A percentile compares a stretch with the other conserved stretches of the same genome.
phyloP scores from a whole-genome alignment of 768 basidiomycete species.

The Suillus alpinus region DNA sequence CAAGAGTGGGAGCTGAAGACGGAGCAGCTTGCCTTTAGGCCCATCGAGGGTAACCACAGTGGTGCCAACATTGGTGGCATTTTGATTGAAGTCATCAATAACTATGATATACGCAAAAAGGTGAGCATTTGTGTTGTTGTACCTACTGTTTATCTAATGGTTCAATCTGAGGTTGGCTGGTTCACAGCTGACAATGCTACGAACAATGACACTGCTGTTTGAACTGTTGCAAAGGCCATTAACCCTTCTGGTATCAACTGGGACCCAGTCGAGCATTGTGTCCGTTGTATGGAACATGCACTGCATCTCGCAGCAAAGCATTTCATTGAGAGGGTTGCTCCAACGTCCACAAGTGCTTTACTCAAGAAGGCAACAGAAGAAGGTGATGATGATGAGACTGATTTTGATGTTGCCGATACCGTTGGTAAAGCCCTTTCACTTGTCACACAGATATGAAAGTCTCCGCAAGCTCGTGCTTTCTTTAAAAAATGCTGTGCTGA shows the following conservation, averaged over 20 bases:
- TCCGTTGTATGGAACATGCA: constrained; percentile 34
- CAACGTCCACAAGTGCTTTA: constrained; percentile 5
- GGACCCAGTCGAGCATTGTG: constrained; percentile 9
- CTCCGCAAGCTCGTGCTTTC: constrained; percentile 26
- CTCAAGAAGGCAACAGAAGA: constrained; percentile 4
- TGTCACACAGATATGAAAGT: constrained; percentile 21
- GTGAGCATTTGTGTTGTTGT: constrained; percentile 8
- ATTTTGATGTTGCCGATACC: constrained; percentile 10
- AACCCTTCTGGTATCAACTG: constrained; percentile 16
- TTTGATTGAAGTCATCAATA: constrained; percentile 11
- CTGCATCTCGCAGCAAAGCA: constrained; percentile 27
- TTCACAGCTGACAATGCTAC: constrained; percentile 28
- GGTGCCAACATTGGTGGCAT: constrained; percentile 19
- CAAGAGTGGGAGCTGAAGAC: constrained; percentile 10
- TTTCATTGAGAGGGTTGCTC: constrained; percentile 26
- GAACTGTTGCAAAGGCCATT: constrained; percentile 13
- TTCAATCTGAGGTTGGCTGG: constrained; percentile 24
- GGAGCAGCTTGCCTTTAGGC: constrained; percentile 10
- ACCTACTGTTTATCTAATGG: constrained; percentile 6
- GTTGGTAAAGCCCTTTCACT: constrained; percentile 3
- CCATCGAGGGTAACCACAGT: constrained; percentile 10
- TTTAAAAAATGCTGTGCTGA: constrained; percentile 15
- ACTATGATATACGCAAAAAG: constrained; percentile 20
- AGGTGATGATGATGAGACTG: not conserved
- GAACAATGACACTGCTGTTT: constrained; percentile 26